Base-by-base conservation (phyloP, 2,329 filamentous ascomycete species). In the Exophiala oligosperma region DNA sequence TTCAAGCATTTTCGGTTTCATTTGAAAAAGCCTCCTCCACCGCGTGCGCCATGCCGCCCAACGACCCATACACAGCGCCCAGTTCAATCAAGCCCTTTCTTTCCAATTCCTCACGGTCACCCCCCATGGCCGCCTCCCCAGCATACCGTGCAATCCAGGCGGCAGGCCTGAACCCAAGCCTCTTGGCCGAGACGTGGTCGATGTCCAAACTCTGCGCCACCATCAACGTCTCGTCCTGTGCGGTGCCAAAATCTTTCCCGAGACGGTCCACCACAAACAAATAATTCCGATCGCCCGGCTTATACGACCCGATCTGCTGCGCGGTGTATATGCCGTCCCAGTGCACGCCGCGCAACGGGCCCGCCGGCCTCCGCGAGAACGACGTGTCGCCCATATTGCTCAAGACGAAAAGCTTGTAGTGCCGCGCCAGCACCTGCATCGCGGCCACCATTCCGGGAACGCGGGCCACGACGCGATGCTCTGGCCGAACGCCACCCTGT, bases 261-360 rank as follows among this genome's bases (percentile, higher is more conserved):
- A 83, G 79, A 6, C 37, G 17, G 26, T 80, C 74, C 12, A 90
- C 74, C 71, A 91, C 74, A 67, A 87, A 87, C 54, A 81, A 76
- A 64, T 91, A 92, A 66, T 90, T 91, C 24, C 69, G 70, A 29
- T 72, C 70, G 61, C 81, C 74, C 0, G 89, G 89, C 75, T 91
- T 92, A 71, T 91, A 92, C 3, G 77, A 79, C 1, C 89, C 87
- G 50, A 91, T 84, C 44, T 88, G 81, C 72, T 91, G 77, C 1
- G 89, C 89, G 1, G 87, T 90, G 70, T 88, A 84, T 17, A 89
- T 76, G 7, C 81, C 80, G 64, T 89, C 86, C 65, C 90, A 86
- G 9, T 73, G 58, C 38, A 82, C 77, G 0, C 79, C 80, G 21
- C 74, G 68, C 9, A 90, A 72, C 28, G 79, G 77, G 0, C 77